These are phyloP conservation scores for Lumnitzera racemosa DNA, from an alignment of 345 rosid species.

Conservation along the genomic window DNA sequence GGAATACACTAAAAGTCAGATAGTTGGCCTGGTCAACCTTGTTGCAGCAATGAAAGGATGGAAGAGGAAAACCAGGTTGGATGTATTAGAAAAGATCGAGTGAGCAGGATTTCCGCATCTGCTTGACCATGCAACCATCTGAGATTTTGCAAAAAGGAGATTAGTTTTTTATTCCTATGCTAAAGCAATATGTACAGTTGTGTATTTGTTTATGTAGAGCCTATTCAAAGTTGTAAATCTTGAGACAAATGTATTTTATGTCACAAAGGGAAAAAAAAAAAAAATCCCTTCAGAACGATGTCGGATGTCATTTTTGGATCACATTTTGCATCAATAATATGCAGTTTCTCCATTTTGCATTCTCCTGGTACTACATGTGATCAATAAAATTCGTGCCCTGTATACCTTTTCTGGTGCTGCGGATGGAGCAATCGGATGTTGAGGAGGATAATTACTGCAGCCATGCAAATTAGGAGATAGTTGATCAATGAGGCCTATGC, in stretches of 20 bases:
- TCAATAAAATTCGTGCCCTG: too few relatives aligned
- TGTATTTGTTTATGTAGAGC: conserved; percentile 13
- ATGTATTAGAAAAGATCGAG: conserved; percentile 79
- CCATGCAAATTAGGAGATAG: too few relatives aligned
- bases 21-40: conserved; percentile 73
- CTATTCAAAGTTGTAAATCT: conserved; percentile 3
- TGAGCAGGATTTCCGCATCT: conserved; percentile 20
- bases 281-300: conserved; percentile 4
- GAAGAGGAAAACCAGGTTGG: conserved; percentile 90
- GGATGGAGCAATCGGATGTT: too few relatives aligned
- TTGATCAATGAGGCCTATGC: too few relatives aligned
- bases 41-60: conserved; percentile 94
- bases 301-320: conserved; percentile 25
- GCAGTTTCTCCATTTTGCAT: too few relatives aligned
- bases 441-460: too few relatives aligned
- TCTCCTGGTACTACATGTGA: too few relatives aligned
- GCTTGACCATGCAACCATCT: conserved; percentile 1
- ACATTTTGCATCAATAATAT: conserved; percentile 14
- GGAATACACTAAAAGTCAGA: conserved; percentile 79
- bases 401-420: too few relatives aligned
- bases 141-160: conserved; percentile 5
- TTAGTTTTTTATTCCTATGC: background rate
- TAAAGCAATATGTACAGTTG: conserved; percentile 11
- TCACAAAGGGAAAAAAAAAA: too few relatives aligned
- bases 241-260: too few relatives aligned